Percentiles rank a stretch among this genome's conserved stretches.
phyloP scores from a whole-genome alignment of 164 flowering plant genomes.

The Dillenia suffruticosa region DNA sequence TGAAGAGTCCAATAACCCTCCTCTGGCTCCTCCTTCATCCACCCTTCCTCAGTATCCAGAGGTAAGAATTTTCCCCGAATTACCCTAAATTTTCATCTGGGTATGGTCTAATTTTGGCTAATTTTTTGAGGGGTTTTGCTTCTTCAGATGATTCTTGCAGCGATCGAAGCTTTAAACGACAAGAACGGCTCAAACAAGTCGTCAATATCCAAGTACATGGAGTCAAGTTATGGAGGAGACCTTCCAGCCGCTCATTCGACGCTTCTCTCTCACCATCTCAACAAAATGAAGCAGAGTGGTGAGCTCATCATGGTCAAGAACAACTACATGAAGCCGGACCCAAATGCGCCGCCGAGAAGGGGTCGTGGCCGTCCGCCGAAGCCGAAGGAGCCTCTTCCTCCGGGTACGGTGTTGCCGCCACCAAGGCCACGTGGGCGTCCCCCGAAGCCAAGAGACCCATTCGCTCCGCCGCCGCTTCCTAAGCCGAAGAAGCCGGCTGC shows the following conservation, averaged over 20 bases:
- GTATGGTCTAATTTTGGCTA: not conserved
- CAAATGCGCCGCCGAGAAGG: slow-evolving; percentile 59
- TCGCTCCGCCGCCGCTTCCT: slow-evolving; percentile 17
- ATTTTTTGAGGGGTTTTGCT: not conserved
- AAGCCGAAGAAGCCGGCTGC: slow-evolving; percentile 4
- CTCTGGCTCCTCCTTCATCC: slow-evolving; percentile 10
- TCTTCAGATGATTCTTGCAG: slow-evolving; percentile 64
- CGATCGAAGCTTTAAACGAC: slow-evolving; percentile 62
- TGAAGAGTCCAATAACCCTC: slow-evolving; percentile 26
- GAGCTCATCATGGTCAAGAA: slow-evolving; percentile 62
- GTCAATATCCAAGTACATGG: slow-evolving; percentile 62
- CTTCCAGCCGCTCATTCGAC: slow-evolving; percentile 62
- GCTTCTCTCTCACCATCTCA: slow-evolving; percentile 55
- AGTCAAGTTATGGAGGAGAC: slow-evolving; percentile 43
- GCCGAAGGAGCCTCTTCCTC: slow-evolving; percentile 40
- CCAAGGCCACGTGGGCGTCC: slow-evolving; percentile 64
- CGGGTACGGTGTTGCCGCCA: slow-evolving; percentile 26
- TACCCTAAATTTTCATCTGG: not conserved
- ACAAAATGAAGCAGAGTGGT: slow-evolving; percentile 56
- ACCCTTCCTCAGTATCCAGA: slow-evolving; percentile 41
- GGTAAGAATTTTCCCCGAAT: slow-evolving; percentile 18
- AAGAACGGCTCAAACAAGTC: slow-evolving; percentile 61
- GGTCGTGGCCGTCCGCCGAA: slow-evolving; percentile 95
- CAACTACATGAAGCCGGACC: slow-evolving; percentile 69
- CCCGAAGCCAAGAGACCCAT: slow-evolving; percentile 48